Percentiles rank a stretch among this genome's conserved stretches.
phyloP scores from a whole-genome alignment of 805 yeast genomes.

The Suhomyces vadensis region DNA sequence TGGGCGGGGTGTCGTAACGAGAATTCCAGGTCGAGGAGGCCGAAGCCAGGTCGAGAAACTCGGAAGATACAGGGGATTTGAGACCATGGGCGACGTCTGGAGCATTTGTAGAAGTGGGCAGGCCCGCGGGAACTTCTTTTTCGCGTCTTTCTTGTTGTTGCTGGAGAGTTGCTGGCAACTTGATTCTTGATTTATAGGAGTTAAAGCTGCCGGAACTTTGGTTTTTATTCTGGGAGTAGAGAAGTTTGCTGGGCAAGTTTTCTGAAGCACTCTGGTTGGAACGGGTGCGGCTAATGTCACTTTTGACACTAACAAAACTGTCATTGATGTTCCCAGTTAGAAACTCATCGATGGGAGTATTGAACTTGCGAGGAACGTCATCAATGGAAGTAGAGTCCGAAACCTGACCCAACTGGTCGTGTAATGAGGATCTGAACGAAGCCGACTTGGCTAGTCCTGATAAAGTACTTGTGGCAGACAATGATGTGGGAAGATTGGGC shows the following conservation, averaged over 20 bases:
- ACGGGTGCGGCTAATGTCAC: slow-evolving; percentile 6
- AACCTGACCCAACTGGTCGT: not conserved
- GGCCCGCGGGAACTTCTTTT: not conserved
- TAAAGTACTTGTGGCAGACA: not conserved
- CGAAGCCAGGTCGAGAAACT: slow-evolving; percentile 4
- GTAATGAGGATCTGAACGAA: not conserved
- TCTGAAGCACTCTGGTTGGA: slow-evolving; percentile 9
- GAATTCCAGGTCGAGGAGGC: slow-evolving; percentile 5
- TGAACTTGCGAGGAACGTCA: not conserved
- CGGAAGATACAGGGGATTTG: slow-evolving; percentile 8
- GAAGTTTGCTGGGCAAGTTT: slow-evolving; percentile 3
- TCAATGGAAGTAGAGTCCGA: not conserved
- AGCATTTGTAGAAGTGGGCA: not conserved
- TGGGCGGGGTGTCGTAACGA: slow-evolving; percentile 10
- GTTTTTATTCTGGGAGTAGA: slow-evolving; percentile 14
- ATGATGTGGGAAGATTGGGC: not conserved
- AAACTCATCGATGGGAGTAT: not conserved
- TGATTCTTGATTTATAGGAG: slow-evolving; percentile 34
- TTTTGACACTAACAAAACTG: slow-evolving; percentile 5
- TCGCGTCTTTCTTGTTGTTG: slow-evolving; percentile 12
- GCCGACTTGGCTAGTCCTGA: slow-evolving; percentile 5
- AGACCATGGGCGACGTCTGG: not conserved
- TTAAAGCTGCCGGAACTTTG: slow-evolving; percentile 25
- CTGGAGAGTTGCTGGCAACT: slow-evolving; percentile 32
- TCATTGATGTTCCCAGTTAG: not conserved